phyloP scores from a whole-genome alignment of 1,284 basidiomycete genomes.

The Ganoderma sp. region DNA sequence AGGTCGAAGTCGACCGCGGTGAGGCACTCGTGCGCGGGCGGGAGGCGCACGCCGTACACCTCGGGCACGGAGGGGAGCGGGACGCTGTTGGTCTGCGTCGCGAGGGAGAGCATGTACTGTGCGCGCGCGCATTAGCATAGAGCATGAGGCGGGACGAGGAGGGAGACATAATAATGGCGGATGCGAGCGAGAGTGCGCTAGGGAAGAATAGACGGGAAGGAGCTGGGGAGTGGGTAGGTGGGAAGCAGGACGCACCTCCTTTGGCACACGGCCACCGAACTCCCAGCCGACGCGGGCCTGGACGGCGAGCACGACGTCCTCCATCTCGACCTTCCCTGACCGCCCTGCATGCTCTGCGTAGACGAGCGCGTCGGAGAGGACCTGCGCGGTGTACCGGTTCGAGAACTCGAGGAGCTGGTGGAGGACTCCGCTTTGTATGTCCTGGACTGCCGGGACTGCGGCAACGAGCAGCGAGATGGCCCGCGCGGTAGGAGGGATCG shows the following conservation, averaged over 20 bases:
- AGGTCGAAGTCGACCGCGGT: slow-evolving; percentile 93
- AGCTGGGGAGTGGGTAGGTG: neutral
- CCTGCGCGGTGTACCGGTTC: slow-evolving; percentile 92
- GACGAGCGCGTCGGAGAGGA: slow-evolving; percentile 88
- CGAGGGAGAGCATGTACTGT: slow-evolving; percentile 88
- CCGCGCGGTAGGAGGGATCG: slow-evolving; percentile 87
- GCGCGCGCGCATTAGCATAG: neutral
- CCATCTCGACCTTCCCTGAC: slow-evolving; percentile 82
- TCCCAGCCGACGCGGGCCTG: slow-evolving; percentile 95
- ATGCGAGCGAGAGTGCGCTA: neutral
- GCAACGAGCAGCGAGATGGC: slow-evolving; percentile 93
- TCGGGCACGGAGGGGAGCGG: slow-evolving; percentile 94
- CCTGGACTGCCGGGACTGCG: slow-evolving; percentile 90
- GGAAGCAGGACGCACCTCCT: slow-evolving; percentile 73
- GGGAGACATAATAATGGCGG: neutral
- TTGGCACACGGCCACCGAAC: slow-evolving; percentile 90
- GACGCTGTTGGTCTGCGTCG: slow-evolving; percentile 87
- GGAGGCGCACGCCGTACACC: slow-evolving; percentile 92
- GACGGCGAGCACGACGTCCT: slow-evolving; percentile 91
- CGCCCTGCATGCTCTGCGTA: slow-evolving; percentile 94
- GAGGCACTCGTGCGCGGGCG: slow-evolving; percentile 82
- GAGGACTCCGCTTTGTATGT: slow-evolving; percentile 92
- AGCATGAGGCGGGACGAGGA: too few species aligned
- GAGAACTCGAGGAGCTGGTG: slow-evolving; percentile 97
- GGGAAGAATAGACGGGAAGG: neutral